Evolutionary conservation across 2,329 filamentous ascomycete species (phyloP).

Genomic region (Mariannaea elegans): DNA sequence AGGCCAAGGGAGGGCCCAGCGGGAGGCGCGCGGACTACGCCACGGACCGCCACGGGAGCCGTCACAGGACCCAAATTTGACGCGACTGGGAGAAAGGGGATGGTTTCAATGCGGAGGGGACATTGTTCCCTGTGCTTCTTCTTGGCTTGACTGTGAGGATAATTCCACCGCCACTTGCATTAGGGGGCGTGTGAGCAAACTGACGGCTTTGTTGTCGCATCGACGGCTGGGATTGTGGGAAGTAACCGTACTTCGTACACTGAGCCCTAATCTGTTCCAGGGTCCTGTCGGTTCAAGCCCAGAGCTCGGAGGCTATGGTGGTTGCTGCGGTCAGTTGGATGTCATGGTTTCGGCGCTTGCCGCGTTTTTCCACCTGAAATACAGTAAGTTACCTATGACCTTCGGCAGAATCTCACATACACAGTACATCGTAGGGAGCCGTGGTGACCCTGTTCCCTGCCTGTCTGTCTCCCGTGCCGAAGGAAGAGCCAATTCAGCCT

Average conservation of each 20-base stretch:
- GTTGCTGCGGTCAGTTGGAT: constrained; percentile 15
- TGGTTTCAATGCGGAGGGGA: not conserved
- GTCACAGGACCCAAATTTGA: constrained; percentile 17
- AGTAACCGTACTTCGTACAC: no score
- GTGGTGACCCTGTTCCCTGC: not conserved
- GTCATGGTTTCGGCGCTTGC: not conserved
- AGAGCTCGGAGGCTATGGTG: constrained; percentile 4
- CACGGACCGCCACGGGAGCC: constrained; percentile 35
- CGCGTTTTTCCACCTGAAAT: not conserved
- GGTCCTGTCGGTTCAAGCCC: no score
- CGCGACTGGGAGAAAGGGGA: not conserved
- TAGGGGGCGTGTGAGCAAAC: not conserved
- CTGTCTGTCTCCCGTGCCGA: not conserved
- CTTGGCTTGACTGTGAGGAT: not conserved
- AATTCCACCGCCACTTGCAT: not conserved
- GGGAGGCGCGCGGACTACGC: constrained; percentile 32
- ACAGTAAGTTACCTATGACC: not conserved
- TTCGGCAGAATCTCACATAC: not conserved
- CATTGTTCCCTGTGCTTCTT: not conserved
- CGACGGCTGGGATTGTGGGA: not conserved
- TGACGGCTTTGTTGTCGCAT: not conserved
- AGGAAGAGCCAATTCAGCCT: no score
- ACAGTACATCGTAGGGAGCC: not conserved
- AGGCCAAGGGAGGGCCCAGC: not conserved
- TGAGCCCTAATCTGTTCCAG: not conserved